phyloP scores from a whole-genome alignment of 371 early-diverging fungal species.

The Lichtheimia ramosa region DNA sequence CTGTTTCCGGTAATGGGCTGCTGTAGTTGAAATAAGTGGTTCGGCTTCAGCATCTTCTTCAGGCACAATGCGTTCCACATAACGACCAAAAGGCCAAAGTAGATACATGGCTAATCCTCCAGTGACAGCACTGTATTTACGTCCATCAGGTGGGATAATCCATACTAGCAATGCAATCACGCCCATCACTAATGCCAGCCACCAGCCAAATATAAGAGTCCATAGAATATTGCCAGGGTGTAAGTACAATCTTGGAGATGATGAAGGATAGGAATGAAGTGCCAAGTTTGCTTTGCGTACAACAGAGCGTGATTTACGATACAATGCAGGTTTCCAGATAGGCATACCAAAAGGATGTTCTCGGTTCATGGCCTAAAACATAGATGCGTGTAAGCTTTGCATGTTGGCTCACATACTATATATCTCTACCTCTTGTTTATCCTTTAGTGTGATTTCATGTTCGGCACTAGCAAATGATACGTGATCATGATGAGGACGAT shows the following conservation, averaged over 20 bases:
- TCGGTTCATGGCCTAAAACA: slow-evolving; percentile 70
- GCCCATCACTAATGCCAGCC: slow-evolving; percentile 70
- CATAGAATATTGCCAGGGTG: slow-evolving; percentile 85
- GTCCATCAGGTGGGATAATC: slow-evolving; percentile 53
- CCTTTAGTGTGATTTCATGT: slow-evolving; percentile 64
- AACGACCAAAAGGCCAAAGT: slow-evolving; percentile 94
- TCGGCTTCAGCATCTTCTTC: slow-evolving; percentile 34
- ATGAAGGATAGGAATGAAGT: slow-evolving; percentile 75
- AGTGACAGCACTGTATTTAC: slow-evolving; percentile 56
- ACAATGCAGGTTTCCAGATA: slow-evolving; percentile 97
- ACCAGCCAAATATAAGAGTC: slow-evolving; percentile 90
- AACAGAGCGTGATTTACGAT: slow-evolving; percentile 91
- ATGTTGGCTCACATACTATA: no score
- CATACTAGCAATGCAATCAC: slow-evolving; percentile 48
- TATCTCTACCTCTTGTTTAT: slow-evolving; percentile 60
- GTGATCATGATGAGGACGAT: not conserved
- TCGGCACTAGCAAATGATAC: slow-evolving; percentile 15
- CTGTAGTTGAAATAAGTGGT: slow-evolving; percentile 11
- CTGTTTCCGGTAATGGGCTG: slow-evolving; percentile 5
- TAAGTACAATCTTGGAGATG: slow-evolving; percentile 58
- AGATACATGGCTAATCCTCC: slow-evolving; percentile 73
- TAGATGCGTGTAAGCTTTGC: no score
- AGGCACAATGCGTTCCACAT: slow-evolving; percentile 61
- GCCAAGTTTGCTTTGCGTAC: slow-evolving; percentile 76
- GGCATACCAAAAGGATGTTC: slow-evolving; percentile 92